Conservation (phyloP, 2,329 filamentous ascomycete genomes). For the Xylariaceae sp. region DNA sequence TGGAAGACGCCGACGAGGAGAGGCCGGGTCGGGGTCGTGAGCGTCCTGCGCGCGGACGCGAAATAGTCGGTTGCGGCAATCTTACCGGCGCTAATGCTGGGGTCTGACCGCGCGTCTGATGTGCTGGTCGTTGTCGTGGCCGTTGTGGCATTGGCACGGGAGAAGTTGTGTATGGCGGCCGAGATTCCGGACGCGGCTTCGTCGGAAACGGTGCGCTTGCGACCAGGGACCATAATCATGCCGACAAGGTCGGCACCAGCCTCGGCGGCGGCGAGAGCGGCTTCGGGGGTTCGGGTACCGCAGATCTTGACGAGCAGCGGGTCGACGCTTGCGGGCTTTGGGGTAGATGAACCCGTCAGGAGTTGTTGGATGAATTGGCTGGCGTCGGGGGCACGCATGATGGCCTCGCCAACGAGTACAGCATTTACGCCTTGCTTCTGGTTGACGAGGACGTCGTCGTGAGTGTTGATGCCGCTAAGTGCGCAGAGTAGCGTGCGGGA, state of each 20-base stretch:
- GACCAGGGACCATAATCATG: slow-evolving; percentile 81
- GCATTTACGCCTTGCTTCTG: slow-evolving; percentile 87
- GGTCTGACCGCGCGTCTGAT: slow-evolving; percentile 17
- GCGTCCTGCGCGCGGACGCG: slow-evolving; percentile 41
- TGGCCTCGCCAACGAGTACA: slow-evolving; percentile 88
- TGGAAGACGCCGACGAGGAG: slow-evolving; percentile 91
- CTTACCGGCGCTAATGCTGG: slow-evolving; percentile 27
- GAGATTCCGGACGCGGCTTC: slow-evolving; percentile 81
- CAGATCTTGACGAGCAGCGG: slow-evolving; percentile 86
- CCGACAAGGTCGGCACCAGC: slow-evolving; percentile 89
- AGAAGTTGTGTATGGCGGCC: slow-evolving; percentile 61
- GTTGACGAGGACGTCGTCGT: slow-evolving; percentile 84
- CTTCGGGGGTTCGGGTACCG: slow-evolving; percentile 79
- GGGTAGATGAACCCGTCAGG: slow-evolving; percentile 52
- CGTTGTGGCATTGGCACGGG: slow-evolving; percentile 30
- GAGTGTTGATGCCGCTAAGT: slow-evolving; percentile 85
- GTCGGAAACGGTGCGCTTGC: slow-evolving; percentile 73
- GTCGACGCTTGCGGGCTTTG: slow-evolving; percentile 30
- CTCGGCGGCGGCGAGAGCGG: slow-evolving; percentile 73
- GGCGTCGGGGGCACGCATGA: slow-evolving; percentile 88
- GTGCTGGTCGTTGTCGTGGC: slow-evolving; percentile 24
- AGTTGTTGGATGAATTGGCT: slow-evolving; percentile 78
- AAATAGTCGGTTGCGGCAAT: slow-evolving; percentile 62
- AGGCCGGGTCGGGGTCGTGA: slow-evolving; percentile 48
- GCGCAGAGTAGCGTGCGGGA: slow-evolving; percentile 86